Base-by-base conservation (phyloP, 2,329 filamentous ascomycete species). In the Hypoxylon sp. region DNA sequence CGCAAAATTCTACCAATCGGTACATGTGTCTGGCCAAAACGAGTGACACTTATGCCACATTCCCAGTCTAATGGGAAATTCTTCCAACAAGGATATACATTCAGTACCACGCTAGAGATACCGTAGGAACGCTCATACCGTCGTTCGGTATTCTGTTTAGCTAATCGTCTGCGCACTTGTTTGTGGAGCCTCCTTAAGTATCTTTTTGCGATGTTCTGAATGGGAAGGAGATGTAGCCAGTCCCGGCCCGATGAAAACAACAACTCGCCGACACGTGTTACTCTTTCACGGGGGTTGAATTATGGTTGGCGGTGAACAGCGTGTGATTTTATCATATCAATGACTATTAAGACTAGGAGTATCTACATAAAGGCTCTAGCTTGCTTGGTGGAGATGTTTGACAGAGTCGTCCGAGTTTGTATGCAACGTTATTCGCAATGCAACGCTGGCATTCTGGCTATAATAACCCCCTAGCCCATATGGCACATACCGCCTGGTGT, bases 181-280 rank as follows among this genome's bases (percentile, higher is more conserved):
- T 21, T 48, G 46, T 38, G 32, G 48, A 58, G 51, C 45, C n/a
- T 23, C 17, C 46, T 46, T 5, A 9, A 43, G 32, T 28, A 49
- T 34, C 21, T 23, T 30, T 48, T 30, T 43, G 32, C 34, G 41
- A 41, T 59, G 32, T n/a, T 32, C 50, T 14, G 23, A 65, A 60
- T 52, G 32, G 56, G 62, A 65, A 48, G 56, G 59, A 56, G 49
- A 59, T 2, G 2, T 41, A 59, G 23, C 21, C 21, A n/a, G 34
- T 17, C 21, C 46, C 57, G 46, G 57, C 2, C 57, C 57, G 57
- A 51, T 11, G n/a, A 52, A 52, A 28, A 49, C 10, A 7, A 9
- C 17, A 55, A 55, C 9, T 49, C 13, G 23, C 34, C 32, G 28
- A 51, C 13, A 7, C 19, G 14, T 32, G 49, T 57, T 50, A 60